Evolutionary conservation across 139 green algal genomes (phyloP).

Genomic region (Coccomyxa sp.): DNA sequence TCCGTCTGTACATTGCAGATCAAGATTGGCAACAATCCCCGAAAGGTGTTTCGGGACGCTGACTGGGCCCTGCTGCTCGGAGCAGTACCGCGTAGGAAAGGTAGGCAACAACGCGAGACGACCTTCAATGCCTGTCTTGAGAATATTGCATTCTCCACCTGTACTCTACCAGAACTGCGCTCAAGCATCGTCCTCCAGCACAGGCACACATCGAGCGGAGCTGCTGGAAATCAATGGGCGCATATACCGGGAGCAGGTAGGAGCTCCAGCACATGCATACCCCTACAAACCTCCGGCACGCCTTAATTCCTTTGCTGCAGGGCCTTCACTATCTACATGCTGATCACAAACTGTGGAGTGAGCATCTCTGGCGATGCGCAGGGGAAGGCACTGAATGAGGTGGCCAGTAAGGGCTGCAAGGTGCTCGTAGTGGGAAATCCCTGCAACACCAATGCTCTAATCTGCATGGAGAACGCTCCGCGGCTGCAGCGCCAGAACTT

Average conservation of each 20-base stretch:
- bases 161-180: background rate
- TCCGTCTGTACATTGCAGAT: constrained; percentile 12
- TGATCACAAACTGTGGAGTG: background rate
- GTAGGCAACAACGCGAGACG: background rate
- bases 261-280: too few species aligned
- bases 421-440: constrained; percentile 89
- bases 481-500: constrained; percentile 78
- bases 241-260: constrained; percentile 69
- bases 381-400: constrained; percentile 76
- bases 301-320: too few species aligned
- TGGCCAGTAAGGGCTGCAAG: constrained; percentile 72
- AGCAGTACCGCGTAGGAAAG: constrained; percentile 79
- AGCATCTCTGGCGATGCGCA: constrained; percentile 24
- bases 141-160: background rate
- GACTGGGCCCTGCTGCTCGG: constrained; percentile 93
- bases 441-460: constrained; percentile 92
- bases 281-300: too few species aligned
- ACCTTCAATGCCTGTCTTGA: background rate
- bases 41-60: constrained; percentile 74
- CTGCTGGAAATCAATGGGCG: constrained; percentile 88
- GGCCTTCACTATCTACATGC: too few species aligned
- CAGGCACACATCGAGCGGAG: constrained; percentile 88
- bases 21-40: constrained; percentile 61
- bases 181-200: background rate
- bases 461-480: constrained; percentile 82